These are phyloP conservation scores for Aspergillus bridgeri DNA, from an alignment of 495 filamentous ascomycete genomes.

Conservation along the genomic window DNA sequence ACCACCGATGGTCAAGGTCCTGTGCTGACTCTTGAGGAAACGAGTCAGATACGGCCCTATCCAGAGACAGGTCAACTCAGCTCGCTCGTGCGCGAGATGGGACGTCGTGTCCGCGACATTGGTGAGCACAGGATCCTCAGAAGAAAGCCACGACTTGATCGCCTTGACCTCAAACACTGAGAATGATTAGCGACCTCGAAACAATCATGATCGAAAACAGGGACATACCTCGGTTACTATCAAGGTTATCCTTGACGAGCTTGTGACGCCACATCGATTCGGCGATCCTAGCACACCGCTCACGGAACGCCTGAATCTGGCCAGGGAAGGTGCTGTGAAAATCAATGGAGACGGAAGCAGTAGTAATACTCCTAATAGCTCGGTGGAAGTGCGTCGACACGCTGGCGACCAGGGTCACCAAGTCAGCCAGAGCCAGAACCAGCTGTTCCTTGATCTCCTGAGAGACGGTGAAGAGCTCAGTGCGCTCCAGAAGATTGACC, in stretches of 20 bases:
- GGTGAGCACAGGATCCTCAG: conserved; percentile 18
- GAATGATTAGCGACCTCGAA: neutral
- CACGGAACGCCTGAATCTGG: conserved; percentile 29
- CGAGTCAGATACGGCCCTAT: conserved; percentile 30
- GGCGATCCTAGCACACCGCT: conserved; percentile 30
- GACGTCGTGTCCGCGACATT: conserved; percentile 31
- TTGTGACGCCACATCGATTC: conserved; percentile 40
- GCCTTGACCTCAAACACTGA: conserved; percentile 22
- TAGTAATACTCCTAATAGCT: conserved; percentile 20
- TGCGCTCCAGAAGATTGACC: conserved; percentile 35
- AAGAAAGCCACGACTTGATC: conserved; percentile 20
- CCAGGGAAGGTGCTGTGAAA: conserved; percentile 31
- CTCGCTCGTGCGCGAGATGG: conserved; percentile 39
- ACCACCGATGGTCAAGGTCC: conserved; percentile 29
- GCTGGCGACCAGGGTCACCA: conserved; percentile 32
- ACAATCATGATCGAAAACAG: neutral
- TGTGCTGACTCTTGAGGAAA: conserved; percentile 33
- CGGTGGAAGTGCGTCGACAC: conserved; percentile 36
- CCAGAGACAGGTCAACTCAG: conserved; percentile 41
- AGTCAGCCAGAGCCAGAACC: conserved; percentile 31
- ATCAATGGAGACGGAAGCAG: conserved; percentile 28
- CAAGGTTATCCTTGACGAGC: conserved; percentile 23
- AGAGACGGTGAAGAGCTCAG: conserved; percentile 33
- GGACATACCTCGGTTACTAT: conserved; percentile 18
- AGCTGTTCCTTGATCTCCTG: conserved; percentile 39